These are phyloP conservation scores for Eleusine coracana DNA, from an alignment of 176 grass and related monocot genomes.

Conservation along the genomic window DNA sequence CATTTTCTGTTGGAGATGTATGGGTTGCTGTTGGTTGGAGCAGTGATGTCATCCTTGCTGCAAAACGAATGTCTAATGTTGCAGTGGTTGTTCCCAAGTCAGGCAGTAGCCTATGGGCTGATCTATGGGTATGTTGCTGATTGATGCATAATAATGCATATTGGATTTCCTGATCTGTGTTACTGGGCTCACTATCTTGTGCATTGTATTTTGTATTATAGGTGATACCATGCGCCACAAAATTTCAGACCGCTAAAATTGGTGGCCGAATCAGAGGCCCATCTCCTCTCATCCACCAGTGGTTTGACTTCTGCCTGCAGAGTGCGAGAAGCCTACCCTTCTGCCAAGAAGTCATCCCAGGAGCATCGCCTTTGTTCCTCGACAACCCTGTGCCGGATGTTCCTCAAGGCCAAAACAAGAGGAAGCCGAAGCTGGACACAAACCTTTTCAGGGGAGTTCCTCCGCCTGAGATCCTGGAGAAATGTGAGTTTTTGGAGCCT, in stretches of 20 bases:
- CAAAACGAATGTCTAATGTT: slow-evolving; percentile 86
- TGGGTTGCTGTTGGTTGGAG: slow-evolving; percentile 98
- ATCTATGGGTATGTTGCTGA: slow-evolving; percentile 67
- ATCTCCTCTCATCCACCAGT: slow-evolving; percentile 83
- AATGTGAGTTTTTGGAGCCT: slow-evolving; percentile 90
- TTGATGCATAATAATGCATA: not conserved
- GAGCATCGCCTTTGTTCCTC: slow-evolving; percentile 64
- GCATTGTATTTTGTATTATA: slow-evolving; percentile 32
- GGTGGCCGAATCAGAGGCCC: slow-evolving; percentile 81
- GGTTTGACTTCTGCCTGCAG: slow-evolving; percentile 93
- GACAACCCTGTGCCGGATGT: slow-evolving; percentile 48
- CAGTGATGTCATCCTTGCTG: slow-evolving; percentile 81
- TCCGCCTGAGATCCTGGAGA: slow-evolving; percentile 68
- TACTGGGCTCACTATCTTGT: not conserved
- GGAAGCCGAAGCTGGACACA: slow-evolving; percentile 76
- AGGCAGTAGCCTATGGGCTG: slow-evolving; percentile 88
- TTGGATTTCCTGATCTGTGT: not conserved
- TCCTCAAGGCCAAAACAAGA: slow-evolving; percentile 46
- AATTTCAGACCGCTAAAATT: slow-evolving; percentile 66
- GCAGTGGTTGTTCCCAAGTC: slow-evolving; percentile 88
- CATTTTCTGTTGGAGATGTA: slow-evolving; percentile 85
- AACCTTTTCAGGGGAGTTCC: slow-evolving; percentile 76
- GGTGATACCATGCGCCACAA: slow-evolving; percentile 64
- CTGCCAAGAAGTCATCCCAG: slow-evolving; percentile 65
- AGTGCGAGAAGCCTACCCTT: slow-evolving; percentile 71